phyloP scores from a whole-genome alignment of 495 filamentous ascomycete species.

The Lasiosphaeria miniovina region DNA sequence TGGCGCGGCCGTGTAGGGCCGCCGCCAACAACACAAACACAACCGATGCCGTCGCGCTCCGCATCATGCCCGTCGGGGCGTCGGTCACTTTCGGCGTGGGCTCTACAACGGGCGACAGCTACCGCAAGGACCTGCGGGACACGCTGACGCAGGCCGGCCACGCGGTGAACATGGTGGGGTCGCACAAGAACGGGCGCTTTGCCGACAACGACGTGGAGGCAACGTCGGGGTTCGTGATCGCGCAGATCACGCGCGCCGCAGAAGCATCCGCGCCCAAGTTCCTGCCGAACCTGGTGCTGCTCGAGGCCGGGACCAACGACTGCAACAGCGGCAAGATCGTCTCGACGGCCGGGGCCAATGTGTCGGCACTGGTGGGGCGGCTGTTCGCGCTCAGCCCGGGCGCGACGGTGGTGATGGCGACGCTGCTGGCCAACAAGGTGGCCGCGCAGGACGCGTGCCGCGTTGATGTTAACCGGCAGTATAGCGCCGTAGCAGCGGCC shows the following conservation, averaged over 20 bases:
- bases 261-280: constrained; percentile 27
- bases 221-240: constrained; percentile 35
- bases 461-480: constrained; percentile 35
- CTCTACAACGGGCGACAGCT: constrained; percentile 53
- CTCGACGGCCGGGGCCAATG: constrained; percentile 29
- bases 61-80: constrained; percentile 55
- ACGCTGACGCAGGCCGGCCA: constrained; percentile 33
- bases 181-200: constrained; percentile 35
- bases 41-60: constrained; percentile 23
- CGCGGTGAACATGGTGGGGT: constrained; percentile 39
- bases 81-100: constrained; percentile 56
- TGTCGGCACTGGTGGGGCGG: constrained; percentile 35
- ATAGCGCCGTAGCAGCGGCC: constrained; percentile 26
- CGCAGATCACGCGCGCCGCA: constrained; percentile 34
- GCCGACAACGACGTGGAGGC: constrained; percentile 39
- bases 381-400: constrained; percentile 38
- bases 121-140: constrained; percentile 45
- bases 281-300: constrained; percentile 38
- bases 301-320: constrained; percentile 43
- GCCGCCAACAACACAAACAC: not conserved
- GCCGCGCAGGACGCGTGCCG: constrained; percentile 35
- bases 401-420: constrained; percentile 46
- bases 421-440: constrained; percentile 41
- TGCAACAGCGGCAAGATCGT: constrained; percentile 26
- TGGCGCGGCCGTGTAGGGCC: not conserved